These are phyloP conservation scores for Citrus trifoliata DNA, from an alignment of 345 rosid genomes.

Conservation along the genomic window DNA sequence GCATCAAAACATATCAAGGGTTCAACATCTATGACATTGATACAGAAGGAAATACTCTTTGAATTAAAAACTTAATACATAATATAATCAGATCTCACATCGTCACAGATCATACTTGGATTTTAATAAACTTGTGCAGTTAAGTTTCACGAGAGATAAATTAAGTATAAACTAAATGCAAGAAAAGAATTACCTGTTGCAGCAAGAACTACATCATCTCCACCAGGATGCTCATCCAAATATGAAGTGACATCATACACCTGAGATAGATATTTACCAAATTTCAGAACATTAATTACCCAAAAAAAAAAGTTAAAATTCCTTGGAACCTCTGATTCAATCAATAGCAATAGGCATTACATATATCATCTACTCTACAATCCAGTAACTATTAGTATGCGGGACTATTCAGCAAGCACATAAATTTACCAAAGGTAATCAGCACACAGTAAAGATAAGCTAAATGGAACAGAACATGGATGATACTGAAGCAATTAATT, in stretches of 20 bases:
- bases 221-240: slow-evolving; percentile 94
- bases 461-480: background rate
- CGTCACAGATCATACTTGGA: background rate
- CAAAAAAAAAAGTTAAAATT: background rate
- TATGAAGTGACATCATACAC: slow-evolving; percentile 81
- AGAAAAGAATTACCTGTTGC: slow-evolving; percentile 47
- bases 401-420: background rate
- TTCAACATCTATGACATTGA: background rate
- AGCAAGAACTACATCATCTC: slow-evolving; percentile 82
- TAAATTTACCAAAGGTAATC: background rate
- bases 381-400: background rate
- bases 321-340: background rate
- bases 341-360: no score
- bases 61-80: background rate
- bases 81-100: background rate
- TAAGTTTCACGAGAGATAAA: background rate
- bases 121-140: background rate
- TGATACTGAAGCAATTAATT: background rate
- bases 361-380: background rate
- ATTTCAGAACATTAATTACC: background rate
- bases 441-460: background rate
- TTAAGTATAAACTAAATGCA: background rate
- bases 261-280: slow-evolving; percentile 26
- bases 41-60: background rate
- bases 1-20: slow-evolving; percentile 10